Conservation (phyloP, 2,329 filamentous ascomycete species). For the Raffaelea arxii region DNA sequence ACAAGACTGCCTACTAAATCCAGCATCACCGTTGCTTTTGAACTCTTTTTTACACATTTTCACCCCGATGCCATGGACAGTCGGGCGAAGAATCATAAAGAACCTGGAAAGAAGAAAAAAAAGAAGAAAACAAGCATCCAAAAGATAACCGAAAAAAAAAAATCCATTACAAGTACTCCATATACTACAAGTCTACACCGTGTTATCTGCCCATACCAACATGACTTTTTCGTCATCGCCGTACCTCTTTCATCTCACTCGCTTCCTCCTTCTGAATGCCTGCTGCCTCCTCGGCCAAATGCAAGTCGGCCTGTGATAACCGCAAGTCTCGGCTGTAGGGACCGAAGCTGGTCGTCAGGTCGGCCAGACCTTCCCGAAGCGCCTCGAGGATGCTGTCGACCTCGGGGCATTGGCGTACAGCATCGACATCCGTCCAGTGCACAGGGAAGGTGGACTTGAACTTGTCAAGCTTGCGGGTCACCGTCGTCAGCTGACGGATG, state of each 20-base stretch:
- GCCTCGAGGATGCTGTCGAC: constrained; percentile 60
- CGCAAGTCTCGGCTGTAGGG: constrained; percentile 63
- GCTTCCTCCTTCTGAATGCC: background rate
- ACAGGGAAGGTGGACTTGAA: constrained; percentile 50
- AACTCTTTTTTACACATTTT: too few relatives aligned
- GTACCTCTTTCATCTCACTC: background rate
- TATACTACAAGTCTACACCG: too few relatives aligned
- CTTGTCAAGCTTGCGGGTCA: constrained; percentile 58
- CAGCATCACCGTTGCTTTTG: too few relatives aligned
- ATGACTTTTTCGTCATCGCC: too few relatives aligned
- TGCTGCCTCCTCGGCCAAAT: constrained; percentile 59
- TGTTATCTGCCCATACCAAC: too few relatives aligned
- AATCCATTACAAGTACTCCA: too few relatives aligned
- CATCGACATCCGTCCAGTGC: constrained; percentile 72
- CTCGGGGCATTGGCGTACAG: constrained; percentile 46
- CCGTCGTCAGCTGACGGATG: constrained; percentile 60
- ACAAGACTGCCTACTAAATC: too few relatives aligned
- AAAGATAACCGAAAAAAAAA: too few relatives aligned
- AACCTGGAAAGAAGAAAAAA: too few relatives aligned
- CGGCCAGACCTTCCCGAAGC: constrained; percentile 54
- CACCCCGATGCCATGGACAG: too few relatives aligned
- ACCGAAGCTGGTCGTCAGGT: constrained; percentile 62
- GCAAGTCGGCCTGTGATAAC: constrained; percentile 60
- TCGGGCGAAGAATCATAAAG: too few relatives aligned
- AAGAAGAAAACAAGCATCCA: too few relatives aligned